phyloP scores from a whole-genome alignment of 441 rosid genomes.

The Gossypium davidsonii region DNA sequence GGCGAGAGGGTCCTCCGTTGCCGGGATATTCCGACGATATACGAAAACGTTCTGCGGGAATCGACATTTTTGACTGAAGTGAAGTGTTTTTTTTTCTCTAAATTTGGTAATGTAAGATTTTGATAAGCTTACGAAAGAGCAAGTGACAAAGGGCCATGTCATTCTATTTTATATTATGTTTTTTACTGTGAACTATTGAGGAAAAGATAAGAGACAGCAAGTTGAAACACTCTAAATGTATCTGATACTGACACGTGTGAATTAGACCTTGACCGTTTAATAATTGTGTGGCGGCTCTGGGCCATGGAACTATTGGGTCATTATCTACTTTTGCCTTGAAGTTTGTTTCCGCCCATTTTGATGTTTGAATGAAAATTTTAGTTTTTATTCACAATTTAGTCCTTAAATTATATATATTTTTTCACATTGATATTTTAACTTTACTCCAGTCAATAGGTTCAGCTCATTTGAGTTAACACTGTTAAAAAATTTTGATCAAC shows the following conservation, averaged over 20 bases:
- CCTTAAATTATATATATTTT: too few relatives aligned
- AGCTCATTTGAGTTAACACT: too few relatives aligned
- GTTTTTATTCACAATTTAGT: too few relatives aligned
- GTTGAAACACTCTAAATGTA: background rate
- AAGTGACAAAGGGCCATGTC: background rate
- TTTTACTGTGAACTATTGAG: background rate
- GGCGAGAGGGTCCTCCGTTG: background rate
- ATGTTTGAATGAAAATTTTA: too few relatives aligned
- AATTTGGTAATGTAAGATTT: background rate
- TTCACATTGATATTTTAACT: too few relatives aligned
- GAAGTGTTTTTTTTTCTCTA: background rate
- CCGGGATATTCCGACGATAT: conserved; percentile 7
- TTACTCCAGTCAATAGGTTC: too few relatives aligned
- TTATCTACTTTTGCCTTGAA: background rate
- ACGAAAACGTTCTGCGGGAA: conserved; percentile 7
- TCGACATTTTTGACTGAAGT: conserved; percentile 14
- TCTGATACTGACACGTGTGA: background rate
- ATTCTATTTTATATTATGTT: background rate
- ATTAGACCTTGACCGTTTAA: background rate
- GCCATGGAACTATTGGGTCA: background rate
- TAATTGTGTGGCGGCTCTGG: too few relatives aligned
- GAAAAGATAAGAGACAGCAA: background rate
- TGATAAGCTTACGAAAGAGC: background rate
- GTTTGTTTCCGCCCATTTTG: background rate
- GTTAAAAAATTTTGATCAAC: too few relatives aligned